phyloP scores from a whole-genome alignment of 345 rosid species.

The Eucalyptus sp. region DNA sequence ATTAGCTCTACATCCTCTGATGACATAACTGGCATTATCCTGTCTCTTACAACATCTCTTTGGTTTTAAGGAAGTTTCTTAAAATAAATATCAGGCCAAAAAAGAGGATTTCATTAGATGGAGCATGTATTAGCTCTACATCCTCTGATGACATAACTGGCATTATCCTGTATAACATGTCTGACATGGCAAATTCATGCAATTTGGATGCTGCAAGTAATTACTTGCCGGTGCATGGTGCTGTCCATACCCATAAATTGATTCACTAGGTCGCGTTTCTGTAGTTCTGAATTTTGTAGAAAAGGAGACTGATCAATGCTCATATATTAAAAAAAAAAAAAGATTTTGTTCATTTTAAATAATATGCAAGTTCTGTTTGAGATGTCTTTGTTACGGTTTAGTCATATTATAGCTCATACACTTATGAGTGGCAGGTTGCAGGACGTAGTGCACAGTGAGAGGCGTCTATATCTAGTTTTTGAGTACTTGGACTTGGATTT shows the following conservation, averaged over 20 bases:
- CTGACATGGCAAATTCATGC: neutral
- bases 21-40: neutral
- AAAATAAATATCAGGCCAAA: neutral
- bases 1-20: neutral
- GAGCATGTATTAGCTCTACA: neutral
- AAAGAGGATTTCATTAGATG: neutral
- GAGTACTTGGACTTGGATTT: conserved; percentile 93
- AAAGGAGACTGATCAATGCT: neutral
- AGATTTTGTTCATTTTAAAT: neutral
- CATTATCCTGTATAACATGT: neutral
- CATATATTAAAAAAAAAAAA: neutral
- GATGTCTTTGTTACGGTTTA: neutral
- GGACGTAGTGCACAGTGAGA: conserved; percentile 93
- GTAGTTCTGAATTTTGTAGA: neutral
- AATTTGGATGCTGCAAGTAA: neutral
- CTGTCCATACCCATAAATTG: neutral
- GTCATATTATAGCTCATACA: neutral
- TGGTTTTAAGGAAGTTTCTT: neutral
- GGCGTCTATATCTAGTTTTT: conserved; percentile 75
- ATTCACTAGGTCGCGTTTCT: neutral
- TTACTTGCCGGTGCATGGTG: neutral
- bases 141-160: neutral
- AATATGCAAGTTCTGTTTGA: neutral
- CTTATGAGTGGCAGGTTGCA: conserved; percentile 47
- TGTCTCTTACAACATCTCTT: neutral